These are phyloP conservation scores for Apiospora rasikravindrae DNA, from an alignment of 2,329 filamentous ascomycete genomes.

Conservation along the genomic window DNA sequence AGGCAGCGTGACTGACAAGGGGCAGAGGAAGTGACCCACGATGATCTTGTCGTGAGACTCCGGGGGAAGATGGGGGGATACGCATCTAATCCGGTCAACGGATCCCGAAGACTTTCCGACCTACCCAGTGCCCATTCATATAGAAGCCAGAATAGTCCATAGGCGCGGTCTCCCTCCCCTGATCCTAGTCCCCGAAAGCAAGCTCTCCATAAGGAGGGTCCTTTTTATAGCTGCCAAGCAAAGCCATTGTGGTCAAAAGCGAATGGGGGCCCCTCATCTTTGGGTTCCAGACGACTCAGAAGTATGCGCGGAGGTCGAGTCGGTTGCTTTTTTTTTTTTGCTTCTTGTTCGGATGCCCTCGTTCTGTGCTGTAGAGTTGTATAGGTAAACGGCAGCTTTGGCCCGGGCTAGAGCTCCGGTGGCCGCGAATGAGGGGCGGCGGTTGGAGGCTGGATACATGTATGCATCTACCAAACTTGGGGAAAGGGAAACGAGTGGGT, in stretches of 20 bases:
- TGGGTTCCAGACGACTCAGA: not conserved
- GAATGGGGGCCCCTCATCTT: not conserved
- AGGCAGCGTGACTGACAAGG: not conserved
- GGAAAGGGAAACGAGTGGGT: constrained; percentile 1
- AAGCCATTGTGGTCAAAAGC: not conserved
- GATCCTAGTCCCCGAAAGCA: not conserved
- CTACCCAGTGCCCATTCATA: constrained; percentile 1
- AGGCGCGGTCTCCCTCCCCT: not conserved
- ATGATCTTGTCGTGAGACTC: constrained; percentile 6
- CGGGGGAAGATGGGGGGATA: not conserved
- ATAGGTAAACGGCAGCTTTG: not conserved
- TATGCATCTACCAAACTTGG: not conserved
- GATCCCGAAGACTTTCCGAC: not conserved
- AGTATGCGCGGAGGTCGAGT: not conserved
- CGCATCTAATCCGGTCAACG: not conserved
- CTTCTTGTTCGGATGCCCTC: not conserved
- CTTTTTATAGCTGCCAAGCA: not conserved
- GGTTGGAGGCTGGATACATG: constrained; percentile 9
- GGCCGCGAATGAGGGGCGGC: constrained; percentile 11
- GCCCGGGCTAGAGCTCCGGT: not conserved
- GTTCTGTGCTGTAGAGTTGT: not conserved
- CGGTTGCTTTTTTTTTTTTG: not conserved
- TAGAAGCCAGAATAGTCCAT: not conserved
- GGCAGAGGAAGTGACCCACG: not conserved
- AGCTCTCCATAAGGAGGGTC: not conserved